Percentiles rank a stretch among this genome's conserved stretches.
Conservation (phyloP, 2,329 filamentous ascomycete genomes). For the Aspergillus versicolor region DNA sequence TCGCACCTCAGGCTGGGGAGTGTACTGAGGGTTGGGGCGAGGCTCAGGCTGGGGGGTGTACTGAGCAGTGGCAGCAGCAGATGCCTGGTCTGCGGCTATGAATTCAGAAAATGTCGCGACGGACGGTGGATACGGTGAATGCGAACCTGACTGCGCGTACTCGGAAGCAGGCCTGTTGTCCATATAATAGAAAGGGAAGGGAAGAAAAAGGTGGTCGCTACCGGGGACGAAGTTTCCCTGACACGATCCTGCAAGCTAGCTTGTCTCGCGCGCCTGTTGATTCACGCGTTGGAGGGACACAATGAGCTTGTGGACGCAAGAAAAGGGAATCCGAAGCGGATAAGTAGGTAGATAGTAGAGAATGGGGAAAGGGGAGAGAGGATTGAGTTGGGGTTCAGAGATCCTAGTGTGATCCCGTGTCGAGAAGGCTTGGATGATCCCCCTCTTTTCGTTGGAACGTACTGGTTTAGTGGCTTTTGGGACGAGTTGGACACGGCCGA, state of each 20-base stretch:
- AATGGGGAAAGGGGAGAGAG: conserved; percentile 15
- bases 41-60: conserved; percentile 41
- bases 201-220: conserved; percentile 20
- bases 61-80: conserved; percentile 64
- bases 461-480: conserved; percentile 13
- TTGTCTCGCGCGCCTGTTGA: conserved; percentile 25
- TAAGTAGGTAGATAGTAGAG: conserved; percentile 6
- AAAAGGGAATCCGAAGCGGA: conserved; percentile 16
- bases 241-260: conserved; percentile 22
- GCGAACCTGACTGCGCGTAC: conserved; percentile 87
- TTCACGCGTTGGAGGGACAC: conserved; percentile 31
- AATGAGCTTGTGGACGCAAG: conserved; percentile 28
- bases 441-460: conserved; percentile 18
- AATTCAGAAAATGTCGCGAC: conserved; percentile 73
- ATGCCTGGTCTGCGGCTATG: conserved; percentile 82
- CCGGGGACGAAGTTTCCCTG: conserved; percentile 17
- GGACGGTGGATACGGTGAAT: conserved; percentile 55
- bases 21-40: conserved; percentile 63
- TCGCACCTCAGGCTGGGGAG: conserved; percentile 77
- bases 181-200: conserved; percentile 46
- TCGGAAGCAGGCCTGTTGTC: conserved; percentile 66
- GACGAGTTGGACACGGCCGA: not conserved
- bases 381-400: conserved; percentile 13
- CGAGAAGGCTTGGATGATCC: conserved; percentile 11
- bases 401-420: conserved; percentile 17